phyloP scores from a whole-genome alignment of 2,329 filamentous ascomycete species.

The Fusarium chuoi region DNA sequence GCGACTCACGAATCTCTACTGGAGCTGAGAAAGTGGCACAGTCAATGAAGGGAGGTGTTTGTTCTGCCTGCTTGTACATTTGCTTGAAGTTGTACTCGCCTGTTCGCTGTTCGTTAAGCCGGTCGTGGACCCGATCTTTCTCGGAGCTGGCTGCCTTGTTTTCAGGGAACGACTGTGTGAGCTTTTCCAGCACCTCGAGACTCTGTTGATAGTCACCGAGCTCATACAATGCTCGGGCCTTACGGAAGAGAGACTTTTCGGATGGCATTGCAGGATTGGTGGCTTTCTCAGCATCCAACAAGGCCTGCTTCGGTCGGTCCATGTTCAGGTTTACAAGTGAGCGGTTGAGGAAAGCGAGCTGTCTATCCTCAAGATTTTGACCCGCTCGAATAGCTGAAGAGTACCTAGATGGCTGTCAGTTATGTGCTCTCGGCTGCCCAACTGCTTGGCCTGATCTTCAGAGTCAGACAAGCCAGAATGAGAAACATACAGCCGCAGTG shows the following conservation, averaged over 20 bases:
- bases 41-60: background rate
- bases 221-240: background rate
- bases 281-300: background rate
- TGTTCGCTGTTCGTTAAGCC: background rate
- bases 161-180: background rate
- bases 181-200: background rate
- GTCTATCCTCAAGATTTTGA: background rate
- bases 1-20: background rate
- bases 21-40: background rate
- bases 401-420: background rate
- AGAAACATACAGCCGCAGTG: background rate
- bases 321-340: background rate
- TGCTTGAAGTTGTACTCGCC: background rate
- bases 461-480: background rate
- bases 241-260: background rate
- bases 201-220: background rate
- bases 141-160: background rate
- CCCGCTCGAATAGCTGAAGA: background rate
- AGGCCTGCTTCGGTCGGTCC: background rate
- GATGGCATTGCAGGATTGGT: background rate
- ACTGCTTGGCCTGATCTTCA: background rate
- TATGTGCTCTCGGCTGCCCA: background rate
- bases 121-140: background rate
- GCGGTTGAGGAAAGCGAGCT: background rate
- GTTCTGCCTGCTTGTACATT: background rate